Evolutionary conservation across 2,329 filamentous ascomycete species (phyloP).

Genomic region (Calonectria ilicicola): DNA sequence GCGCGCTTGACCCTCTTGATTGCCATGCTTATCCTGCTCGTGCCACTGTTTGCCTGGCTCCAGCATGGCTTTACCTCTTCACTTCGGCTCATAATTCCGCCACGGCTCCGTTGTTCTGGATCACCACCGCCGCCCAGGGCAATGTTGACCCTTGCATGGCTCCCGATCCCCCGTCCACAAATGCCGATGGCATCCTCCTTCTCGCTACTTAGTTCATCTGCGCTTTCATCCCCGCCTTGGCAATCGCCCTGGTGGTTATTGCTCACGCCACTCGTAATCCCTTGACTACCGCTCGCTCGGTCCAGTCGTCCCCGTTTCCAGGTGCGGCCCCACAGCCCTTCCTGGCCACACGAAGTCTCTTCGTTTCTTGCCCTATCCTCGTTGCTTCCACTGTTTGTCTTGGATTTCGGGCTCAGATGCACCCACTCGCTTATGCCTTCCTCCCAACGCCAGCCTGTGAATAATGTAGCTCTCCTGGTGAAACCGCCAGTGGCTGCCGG

Average conservation of each 20-base stretch:
- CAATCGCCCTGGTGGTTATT: slow-evolving; percentile 18
- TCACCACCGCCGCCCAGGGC: background rate
- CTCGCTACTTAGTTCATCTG: slow-evolving; percentile 36
- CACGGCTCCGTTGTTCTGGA: background rate
- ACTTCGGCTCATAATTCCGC: background rate
- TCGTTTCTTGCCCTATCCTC: slow-evolving; percentile 17
- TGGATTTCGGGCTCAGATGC: slow-evolving; percentile 31
- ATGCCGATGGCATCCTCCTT: slow-evolving; percentile 12
- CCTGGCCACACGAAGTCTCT: slow-evolving; percentile 19
- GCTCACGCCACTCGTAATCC: background rate
- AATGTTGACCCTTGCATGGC: slow-evolving; percentile 8
- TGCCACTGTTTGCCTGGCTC: background rate
- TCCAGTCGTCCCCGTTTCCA: background rate
- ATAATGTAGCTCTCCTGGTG: slow-evolving; percentile 37
- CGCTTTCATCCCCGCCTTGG: slow-evolving; percentile 30
- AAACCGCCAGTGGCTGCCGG: slow-evolving; percentile 22
- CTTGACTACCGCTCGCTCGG: background rate
- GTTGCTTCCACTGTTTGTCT: slow-evolving; percentile 15
- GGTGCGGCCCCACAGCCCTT: slow-evolving; percentile 3
- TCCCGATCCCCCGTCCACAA: slow-evolving; percentile 10
- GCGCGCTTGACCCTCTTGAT: slow-evolving; percentile 32
- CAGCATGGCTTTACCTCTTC: background rate
- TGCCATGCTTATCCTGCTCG: background rate
- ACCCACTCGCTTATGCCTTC: slow-evolving; percentile 57
- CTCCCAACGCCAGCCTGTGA: slow-evolving; percentile 55